Evolutionary conservation across 2,329 filamentous ascomycete species (phyloP), one percentile per base, ranked within the genome.

Genomic region (Ascochyta lentis): DNA sequence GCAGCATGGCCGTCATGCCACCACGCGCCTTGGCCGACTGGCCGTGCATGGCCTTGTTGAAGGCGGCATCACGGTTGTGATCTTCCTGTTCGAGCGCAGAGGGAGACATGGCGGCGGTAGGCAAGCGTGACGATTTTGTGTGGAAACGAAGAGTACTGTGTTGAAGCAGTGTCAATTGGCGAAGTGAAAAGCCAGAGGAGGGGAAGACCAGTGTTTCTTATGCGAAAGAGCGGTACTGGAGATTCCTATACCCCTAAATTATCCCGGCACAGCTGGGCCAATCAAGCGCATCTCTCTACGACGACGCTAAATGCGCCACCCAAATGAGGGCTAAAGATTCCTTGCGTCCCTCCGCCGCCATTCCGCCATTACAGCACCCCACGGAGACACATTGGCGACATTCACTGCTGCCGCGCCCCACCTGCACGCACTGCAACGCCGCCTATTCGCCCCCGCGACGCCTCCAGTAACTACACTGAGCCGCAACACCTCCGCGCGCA

Each of bases 41-140:
- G 65, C 85, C 91, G 78, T 97, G 93, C 82, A 96, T 83, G 65
- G 87, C 91, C 80, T 92, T 90, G 83, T 91, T 93, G 84, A 96
- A 96, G 66, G 86, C 89, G 62, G 91, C 91, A 89, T 96, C 92
- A 68, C 92, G 91, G 72, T 79, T 75, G 77, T 93, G 89, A 76
- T 96, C 87, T 80, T 96, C 91, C 71, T 82, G 80, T 84, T 96
- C 92, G 75, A 96, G 89, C 58, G 76, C 74, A 62, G 75, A 67
- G 46, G 83, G 80, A 66, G 82, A 77, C 83, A 85, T 85, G 60
- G 64, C 78, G 69, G 63, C 56, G 56, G 45, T 39, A 44, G 50
- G 46, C 27, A 45, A 49, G 43, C 22, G 49, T 44, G 16, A 37
- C 41, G 15, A 42, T 41, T 45, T 39, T 22, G 23, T 47, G 48